Percentiles rank a stretch among this genome's conserved stretches.
Evolutionary conservation across 192 early-diverging fungal genomes (phyloP).

Genomic region (Chytriomyces hyalinus): DNA sequence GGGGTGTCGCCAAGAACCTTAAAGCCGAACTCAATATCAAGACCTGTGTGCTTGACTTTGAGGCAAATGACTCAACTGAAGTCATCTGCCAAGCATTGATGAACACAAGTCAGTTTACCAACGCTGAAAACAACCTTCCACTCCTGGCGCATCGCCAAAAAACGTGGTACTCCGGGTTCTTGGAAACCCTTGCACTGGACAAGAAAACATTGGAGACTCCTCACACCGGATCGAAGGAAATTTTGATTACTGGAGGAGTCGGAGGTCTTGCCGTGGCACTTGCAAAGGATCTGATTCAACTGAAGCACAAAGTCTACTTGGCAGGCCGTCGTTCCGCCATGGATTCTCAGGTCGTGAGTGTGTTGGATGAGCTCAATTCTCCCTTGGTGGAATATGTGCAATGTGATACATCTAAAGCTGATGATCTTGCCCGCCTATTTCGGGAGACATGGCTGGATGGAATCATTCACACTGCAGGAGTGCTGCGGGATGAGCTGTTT

Average conservation of each 20-base stretch:
- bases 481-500: slow-evolving; percentile 1
- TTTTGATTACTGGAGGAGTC: slow-evolving; percentile 18
- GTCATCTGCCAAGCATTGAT: no score
- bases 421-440: not conserved
- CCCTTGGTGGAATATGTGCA: not conserved
- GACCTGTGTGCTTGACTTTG: no score
- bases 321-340: not conserved
- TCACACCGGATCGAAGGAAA: not conserved
- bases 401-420: not conserved
- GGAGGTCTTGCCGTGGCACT: slow-evolving; percentile 9
- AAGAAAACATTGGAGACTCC: no score
- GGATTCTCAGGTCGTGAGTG: not conserved
- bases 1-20: no score
- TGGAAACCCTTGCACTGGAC: no score
- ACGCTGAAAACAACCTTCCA: no score
- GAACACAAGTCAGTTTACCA: no score
- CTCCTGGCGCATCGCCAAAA: no score
- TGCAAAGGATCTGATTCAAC: slow-evolving; percentile 1
- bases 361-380: not conserved
- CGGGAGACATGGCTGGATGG: not conserved
- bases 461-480: slow-evolving; percentile 13
- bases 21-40: no score
- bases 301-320: not conserved
- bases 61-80: no score
- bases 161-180: no score